These are phyloP conservation scores for Echinochloa phyllopogon DNA, from an alignment of 176 grass and related monocot species.

Conservation along the genomic window DNA sequence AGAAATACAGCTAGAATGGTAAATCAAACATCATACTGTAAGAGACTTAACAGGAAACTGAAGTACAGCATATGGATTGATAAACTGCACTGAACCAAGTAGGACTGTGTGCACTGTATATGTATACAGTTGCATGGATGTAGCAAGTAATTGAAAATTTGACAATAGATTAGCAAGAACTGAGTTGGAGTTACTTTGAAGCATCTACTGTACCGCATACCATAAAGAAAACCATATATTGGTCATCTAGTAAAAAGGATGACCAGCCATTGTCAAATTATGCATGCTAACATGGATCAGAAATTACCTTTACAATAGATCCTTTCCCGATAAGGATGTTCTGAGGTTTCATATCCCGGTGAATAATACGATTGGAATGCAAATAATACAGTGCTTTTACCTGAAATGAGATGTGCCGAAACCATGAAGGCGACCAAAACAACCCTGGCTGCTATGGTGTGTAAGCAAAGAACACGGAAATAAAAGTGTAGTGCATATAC, in stretches of 20 bases:
- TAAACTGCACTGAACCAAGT: background rate
- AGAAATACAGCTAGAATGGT: conserved; percentile 28
- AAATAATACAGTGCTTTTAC: conserved; percentile 94
- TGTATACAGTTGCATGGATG: background rate
- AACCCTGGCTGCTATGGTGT: background rate
- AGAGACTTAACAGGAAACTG: background rate
- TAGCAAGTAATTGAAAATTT: background rate
- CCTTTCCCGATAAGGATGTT: conserved; percentile 96
- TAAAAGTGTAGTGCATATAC: conserved; percentile 45
- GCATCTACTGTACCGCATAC: background rate
- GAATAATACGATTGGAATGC: conserved; percentile 94
- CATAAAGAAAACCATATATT: background rate
- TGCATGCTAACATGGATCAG: background rate
- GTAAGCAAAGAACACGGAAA: background rate
- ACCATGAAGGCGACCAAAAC: conserved; percentile 37
- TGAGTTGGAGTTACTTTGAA: background rate
- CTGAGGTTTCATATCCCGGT: conserved; percentile 98
- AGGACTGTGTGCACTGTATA: conserved; percentile 15
- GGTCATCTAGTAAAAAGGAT: background rate
- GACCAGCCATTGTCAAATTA: background rate
- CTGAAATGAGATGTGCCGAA: conserved; percentile 45
- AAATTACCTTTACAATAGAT: conserved; percentile 88
- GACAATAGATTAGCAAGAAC: background rate
- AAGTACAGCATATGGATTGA: background rate
- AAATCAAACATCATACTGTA: conserved; percentile 27